Evolutionary conservation across 768 basidiomycete genomes (phyloP), one percentile per base, ranked within the genome.

Genomic region (Naganishia randhawae): DNA sequence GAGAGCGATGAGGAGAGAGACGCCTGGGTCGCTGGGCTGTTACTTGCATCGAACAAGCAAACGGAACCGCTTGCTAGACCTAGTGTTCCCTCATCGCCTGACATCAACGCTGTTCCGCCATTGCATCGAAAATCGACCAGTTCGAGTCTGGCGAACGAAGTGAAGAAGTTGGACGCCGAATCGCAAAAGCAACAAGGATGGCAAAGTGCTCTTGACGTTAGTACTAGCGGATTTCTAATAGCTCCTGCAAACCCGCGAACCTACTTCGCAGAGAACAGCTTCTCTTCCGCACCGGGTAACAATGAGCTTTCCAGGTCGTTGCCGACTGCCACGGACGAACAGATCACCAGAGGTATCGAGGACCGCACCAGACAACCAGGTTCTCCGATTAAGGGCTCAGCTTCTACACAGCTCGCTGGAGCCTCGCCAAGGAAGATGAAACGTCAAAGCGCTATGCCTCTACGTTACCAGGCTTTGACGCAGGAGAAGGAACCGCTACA

Each of bases 1-100:
- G 92, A 96, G 81, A 96, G 91, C 76, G 96, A 99, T 80, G 82
- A 84, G 50, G 93, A 95, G 76, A 85, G 96, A 51, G 96, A 99
- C 77, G 85, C 83, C 66, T 99, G 96, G 96, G 93, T 99, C 31
- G 88, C 91, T 67, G 87, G 91, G 69, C 87, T 99, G 63, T 92
- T 96, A 65, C 85, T 89, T 50, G 92, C 93, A 78, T 90, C 90
- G 68, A 85, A 86, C 9, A 91, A 91, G 37, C 80, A 91, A 81
- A 88, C 85, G 79, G 89, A 90, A 25, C 37, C 62, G 19, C 45
- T 57, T 7, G 25, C 25, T 19, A 29, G 37, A 13, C 25, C 35
- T 27, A 41, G 61, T 13, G n/a, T 37, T 29, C 52, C 67, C 16
- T 29, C 50, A 4, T n/a, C 29, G 22, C 25, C 31, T 25, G 29